Evolutionary conservation across 768 basidiomycete genomes (phyloP), one percentile per base, ranked within the genome.

Genomic region (Lentinus brumalis): DNA sequence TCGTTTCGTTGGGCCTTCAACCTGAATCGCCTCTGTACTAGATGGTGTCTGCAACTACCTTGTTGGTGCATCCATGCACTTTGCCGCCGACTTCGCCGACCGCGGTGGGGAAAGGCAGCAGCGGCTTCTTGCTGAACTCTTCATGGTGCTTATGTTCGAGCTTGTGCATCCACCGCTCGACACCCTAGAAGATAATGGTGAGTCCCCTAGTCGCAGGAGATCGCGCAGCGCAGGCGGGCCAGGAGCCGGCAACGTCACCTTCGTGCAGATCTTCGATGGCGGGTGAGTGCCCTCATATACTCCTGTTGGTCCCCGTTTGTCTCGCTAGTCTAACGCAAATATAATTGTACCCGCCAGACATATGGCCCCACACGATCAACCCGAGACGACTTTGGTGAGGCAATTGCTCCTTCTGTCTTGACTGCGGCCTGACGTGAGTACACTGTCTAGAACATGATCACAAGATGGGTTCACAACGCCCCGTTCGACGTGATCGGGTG

Each of bases 241-340:
- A 6, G 71, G 67, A 0, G 78, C 79, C 15, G 83, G 82, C 9
- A 81, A 81, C 66, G 71, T 81, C 50, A 79, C 83, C 14, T 84
- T 78, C 61, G 79, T 83, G 32, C 69, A 76, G 26, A 74, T 86
- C 45, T 73, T 77, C 62, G 79, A 83, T 32, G 83, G 83, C 39
- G 84, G 83, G 63, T 83, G 40, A 41, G 63, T 56, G 46, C 26
- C 3, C 46, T 3, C 46, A 5, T 49, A 49, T 49, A 21, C 12
- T 18, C 46, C 21, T 49, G 46, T 49, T 49, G 46, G 46, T 49
- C 46, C 46, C 21, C 8, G 46, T 1, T 26, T 49, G 46, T 29
- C 46, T 18, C 21, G 46, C 21, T 11, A 18, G 21, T 47, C 46
- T 35, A 35, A 35, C 35, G 35, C 35, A 11, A 35, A 35, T 35